A percentile compares a stretch with the other conserved stretches of the same genome.
Conservation (phyloP, 2,329 filamentous ascomycete species). For the Colletotrichum graminicola region DNA sequence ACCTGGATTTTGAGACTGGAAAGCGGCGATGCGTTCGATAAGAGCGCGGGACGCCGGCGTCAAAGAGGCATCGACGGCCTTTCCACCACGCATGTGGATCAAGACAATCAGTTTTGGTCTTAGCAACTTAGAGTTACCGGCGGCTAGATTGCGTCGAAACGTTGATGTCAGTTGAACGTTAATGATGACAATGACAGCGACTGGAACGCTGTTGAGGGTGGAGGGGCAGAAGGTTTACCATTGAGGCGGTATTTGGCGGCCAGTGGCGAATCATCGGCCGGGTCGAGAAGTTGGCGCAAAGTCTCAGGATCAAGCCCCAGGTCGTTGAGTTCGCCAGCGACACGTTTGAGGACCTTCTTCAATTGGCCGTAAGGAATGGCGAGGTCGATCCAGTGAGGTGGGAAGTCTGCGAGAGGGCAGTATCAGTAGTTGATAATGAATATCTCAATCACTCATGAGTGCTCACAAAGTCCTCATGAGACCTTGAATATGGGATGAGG, state of each 20-base stretch:
- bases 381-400: conserved; percentile 76
- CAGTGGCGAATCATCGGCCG: conserved; percentile 60
- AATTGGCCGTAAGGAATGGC: conserved; percentile 87
- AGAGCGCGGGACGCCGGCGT: conserved; percentile 74
- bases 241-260: conserved; percentile 68
- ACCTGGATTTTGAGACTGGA: conserved; percentile 27
- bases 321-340: conserved; percentile 76
- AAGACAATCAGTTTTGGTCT: conserved; percentile 78
- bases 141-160: conserved; percentile 46
- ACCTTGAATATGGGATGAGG: conserved; percentile 1
- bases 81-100: conserved; percentile 74
- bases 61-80: conserved; percentile 76
- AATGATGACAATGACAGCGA: not conserved
- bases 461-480: not conserved
- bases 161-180: conserved; percentile 6
- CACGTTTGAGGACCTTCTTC: conserved; percentile 89
- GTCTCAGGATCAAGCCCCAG: conserved; percentile 81
- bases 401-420: conserved; percentile 67
- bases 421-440: not conserved
- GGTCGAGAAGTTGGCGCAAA: conserved; percentile 72
- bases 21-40: conserved; percentile 69
- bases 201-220: not conserved
- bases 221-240: conserved; percentile 50
- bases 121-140: conserved; percentile 61
- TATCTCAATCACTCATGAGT: not conserved